Base-by-base conservation (phyloP, 768 basidiomycete species). In the Boletales sp. region DNA sequence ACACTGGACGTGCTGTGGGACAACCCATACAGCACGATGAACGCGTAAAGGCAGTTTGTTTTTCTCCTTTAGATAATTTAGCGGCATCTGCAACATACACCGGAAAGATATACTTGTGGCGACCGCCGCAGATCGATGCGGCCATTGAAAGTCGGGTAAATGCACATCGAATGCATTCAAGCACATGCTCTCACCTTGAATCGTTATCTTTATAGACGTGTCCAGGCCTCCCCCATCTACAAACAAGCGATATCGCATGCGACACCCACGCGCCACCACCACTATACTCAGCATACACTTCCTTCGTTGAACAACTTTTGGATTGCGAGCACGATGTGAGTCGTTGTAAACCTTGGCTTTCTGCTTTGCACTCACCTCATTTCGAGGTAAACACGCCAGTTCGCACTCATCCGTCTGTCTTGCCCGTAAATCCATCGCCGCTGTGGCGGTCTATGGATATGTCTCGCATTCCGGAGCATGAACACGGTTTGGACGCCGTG, bases 1-100 rank as follows among this genome's bases (percentile, higher is more conserved):
- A 18, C 5, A 39, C 43, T 4, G 43, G 31, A 5, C 2, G 11
- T 18, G 8, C 14, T n/a, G 19, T 24, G 6, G 32, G 46, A 40
- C 18, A 35, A 14, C n/a, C 8, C 19, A 27, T 51, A 1, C 13
- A 17, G 9, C 43, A 43, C 17, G 19, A 30, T 2, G 2, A 7
- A 5, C 0, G 0, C 2, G 31, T 50, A 14, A 0, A 3, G 0
- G 2, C 12, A 0, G 36, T 58, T n/a, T n/a, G 17, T 13, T 58
- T 58, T 29, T 53, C 57, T 13, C 48, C 50, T 4, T 46, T 27
- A 4, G 45, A 40, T 12, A 15, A 21, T 21, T 42, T 21, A 2
- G 18, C 47, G 5, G 50, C 40, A 14, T 30, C 50, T 7, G 21
- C 4, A 13, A 5, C 10, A 15, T 14, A 13, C 18, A 8, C 27